A percentile compares a stretch with the other conserved stretches of the same genome.
phyloP scores from a whole-genome alignment of 1,284 basidiomycete species.

The Pseudozyma pruni region DNA sequence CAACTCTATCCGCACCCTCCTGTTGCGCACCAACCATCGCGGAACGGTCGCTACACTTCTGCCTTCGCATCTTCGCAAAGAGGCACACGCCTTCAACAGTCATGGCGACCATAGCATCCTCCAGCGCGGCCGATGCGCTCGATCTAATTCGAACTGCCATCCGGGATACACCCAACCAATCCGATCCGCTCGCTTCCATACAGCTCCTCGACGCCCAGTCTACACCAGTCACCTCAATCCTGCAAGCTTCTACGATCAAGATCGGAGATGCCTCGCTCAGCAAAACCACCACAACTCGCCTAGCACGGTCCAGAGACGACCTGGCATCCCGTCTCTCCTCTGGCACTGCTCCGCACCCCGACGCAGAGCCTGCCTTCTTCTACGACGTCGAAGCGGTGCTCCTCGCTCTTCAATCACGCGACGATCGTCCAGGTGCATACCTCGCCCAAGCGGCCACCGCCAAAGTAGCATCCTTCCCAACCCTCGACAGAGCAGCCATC shows the following conservation, averaged over 20 bases:
- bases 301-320: slow-evolving; percentile 45
- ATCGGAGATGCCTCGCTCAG: slow-evolving; percentile 20
- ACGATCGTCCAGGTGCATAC: slow-evolving; percentile 60
- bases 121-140: slow-evolving; percentile 23
- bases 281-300: slow-evolving; percentile 28
- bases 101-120: slow-evolving; percentile 21
- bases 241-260: slow-evolving; percentile 19
- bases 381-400: slow-evolving; percentile 58
- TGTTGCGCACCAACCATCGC: too few relatives aligned
- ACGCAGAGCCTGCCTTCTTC: slow-evolving; percentile 48
- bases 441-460: slow-evolving; percentile 56
- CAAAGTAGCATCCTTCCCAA: slow-evolving; percentile 54
- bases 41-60: too few relatives aligned
- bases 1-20: too few relatives aligned
- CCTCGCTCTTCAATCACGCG: slow-evolving; percentile 57
- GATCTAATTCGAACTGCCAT: slow-evolving; percentile 43
- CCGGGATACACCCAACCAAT: slow-evolving; percentile 1
- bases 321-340: slow-evolving; percentile 25
- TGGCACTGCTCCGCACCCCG: slow-evolving; percentile 21
- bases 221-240: slow-evolving; percentile 19
- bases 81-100: slow-evolving; percentile 1
- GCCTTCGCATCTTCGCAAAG: too few relatives aligned
- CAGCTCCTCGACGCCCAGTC: slow-evolving; percentile 28
- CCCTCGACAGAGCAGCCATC: slow-evolving; percentile 56
- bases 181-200: slow-evolving; percentile 23